Evolutionary conservation across 1,139 yeast genomes (phyloP).

Genomic region (Blastobotrys capitulatus): DNA sequence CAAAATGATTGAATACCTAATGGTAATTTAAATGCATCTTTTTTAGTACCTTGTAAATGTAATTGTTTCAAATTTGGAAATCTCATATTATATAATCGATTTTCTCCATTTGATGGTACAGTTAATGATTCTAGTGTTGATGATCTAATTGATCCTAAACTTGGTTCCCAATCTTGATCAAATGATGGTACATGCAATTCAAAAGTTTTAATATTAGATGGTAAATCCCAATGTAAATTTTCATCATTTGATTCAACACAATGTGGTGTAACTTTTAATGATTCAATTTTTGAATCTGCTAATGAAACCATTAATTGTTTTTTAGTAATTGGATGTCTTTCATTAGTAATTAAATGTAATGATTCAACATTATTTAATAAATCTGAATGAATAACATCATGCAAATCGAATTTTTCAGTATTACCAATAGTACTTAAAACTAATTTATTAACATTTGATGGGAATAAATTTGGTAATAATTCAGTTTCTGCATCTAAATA

Average conservation of each 20-base stretch:
- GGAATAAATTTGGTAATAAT: constrained; percentile 4
- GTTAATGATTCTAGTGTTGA: constrained; percentile 1
- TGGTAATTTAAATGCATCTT: constrained; percentile 11
- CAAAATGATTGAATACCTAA: constrained; percentile 8
- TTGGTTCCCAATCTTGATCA: constrained; percentile 12
- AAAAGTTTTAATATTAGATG: constrained; percentile 2
- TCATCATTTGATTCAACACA: constrained; percentile 10
- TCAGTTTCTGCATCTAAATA: constrained; percentile 9
- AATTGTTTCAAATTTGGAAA: constrained; percentile 11
- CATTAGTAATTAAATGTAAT: constrained; percentile 9
- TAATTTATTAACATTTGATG: constrained; percentile 3
- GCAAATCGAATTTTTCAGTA: constrained; percentile 10
- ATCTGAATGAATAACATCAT: constrained; percentile 5
- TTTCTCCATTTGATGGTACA: constrained; percentile 13
- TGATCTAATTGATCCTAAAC: constrained; percentile 9
- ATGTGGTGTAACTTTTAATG: constrained; percentile 10
- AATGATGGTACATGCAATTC: constrained; percentile 11
- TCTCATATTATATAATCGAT: constrained; percentile 11
- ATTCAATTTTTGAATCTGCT: not conserved
- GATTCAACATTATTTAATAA: constrained; percentile 6
- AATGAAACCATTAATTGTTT: constrained; percentile 10
- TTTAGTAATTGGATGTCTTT: constrained; percentile 12
- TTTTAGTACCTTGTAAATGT: constrained; percentile 11
- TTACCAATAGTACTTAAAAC: constrained; percentile 10
- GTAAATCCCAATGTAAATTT: constrained; percentile 8